Conservation (phyloP, 345 rosid genomes). For the Eucalyptus urophylla region DNA sequence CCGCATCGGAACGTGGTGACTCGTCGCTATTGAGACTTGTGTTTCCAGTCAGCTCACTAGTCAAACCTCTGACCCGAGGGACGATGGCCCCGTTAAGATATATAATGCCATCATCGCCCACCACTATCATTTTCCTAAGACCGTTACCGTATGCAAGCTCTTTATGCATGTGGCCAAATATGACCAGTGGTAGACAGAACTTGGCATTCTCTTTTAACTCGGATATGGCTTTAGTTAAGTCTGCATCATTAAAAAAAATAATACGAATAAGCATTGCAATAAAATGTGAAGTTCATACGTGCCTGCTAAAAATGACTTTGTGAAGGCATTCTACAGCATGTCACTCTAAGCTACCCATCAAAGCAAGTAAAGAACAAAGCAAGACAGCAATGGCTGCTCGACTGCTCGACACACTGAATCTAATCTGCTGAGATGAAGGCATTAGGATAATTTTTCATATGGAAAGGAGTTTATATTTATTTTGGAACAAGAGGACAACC, state of each 20-base stretch:
- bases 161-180: constrained; percentile 94
- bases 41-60: neutral
- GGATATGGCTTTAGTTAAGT: constrained; percentile 63
- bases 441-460: neutral
- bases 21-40: neutral
- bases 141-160: constrained; percentile 54
- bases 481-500: too few relatives aligned
- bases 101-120: constrained; percentile 32
- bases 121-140: constrained; percentile 53
- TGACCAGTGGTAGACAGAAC: constrained; percentile 34
- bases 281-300: neutral
- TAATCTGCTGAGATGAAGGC: neutral
- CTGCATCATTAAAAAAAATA: constrained; percentile 15
- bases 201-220: constrained; percentile 38
- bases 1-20: neutral
- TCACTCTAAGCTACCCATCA: neutral
- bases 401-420: neutral
- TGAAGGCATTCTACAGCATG: neutral
- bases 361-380: neutral
- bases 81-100: constrained; percentile 79
- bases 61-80: constrained; percentile 40
- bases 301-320: neutral
- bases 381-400: neutral
- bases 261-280: neutral
- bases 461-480: neutral